Evolutionary conservation across 306 rosid genomes (phyloP), one percentile per base, ranked within the genome.

Genomic region (Lathyrus tuberosus): DNA sequence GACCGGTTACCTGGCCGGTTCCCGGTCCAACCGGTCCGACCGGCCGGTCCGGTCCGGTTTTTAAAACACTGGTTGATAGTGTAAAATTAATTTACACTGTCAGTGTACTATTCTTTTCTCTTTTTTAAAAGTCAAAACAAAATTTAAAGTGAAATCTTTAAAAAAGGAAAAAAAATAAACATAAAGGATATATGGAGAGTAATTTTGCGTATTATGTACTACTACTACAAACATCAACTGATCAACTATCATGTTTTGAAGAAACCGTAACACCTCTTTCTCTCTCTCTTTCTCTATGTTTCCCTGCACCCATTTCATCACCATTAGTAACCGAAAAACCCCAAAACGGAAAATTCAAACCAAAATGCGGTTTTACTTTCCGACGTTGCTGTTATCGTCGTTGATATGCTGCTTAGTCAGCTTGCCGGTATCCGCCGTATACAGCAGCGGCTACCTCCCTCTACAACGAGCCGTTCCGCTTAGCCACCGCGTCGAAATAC

Each of bases 241-340:
- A 22, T 53, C 15, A 53, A 20, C 60, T 10, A 53, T 53, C 33
- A 53, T 53, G n/a, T 53, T 12, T n/a, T 53, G 60, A 53, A 53
- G 8, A 53, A 53, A 20, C 60, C 60, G 60, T 53, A 22, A 53
- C 60, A 53, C 60, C 60, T 53, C 60, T 17, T 5, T 49, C 28
- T 51, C 57, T 7, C 5, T 49, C 56, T 51, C 5, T 17, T 1
- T 51, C 5, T 18, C 54, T 48, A 43, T 12, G 16, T 44, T 16
- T 53, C 60, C 11, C 22, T 53, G 60, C 60, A 53, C 60, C 60
- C 8, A 53, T 30, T 53, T 14, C n/a, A 49, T 49, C 57, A 53
- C 31, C 57, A 49, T 22, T 10, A 10, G 4, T 8, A 17, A 9
- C 5, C 0, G 11, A 24, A 53, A 22, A 2, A 24, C n/a, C 33